These are phyloP conservation scores for Tephrocybe sp. DNA, from an alignment of 768 basidiomycete species.

Conservation along the genomic window DNA sequence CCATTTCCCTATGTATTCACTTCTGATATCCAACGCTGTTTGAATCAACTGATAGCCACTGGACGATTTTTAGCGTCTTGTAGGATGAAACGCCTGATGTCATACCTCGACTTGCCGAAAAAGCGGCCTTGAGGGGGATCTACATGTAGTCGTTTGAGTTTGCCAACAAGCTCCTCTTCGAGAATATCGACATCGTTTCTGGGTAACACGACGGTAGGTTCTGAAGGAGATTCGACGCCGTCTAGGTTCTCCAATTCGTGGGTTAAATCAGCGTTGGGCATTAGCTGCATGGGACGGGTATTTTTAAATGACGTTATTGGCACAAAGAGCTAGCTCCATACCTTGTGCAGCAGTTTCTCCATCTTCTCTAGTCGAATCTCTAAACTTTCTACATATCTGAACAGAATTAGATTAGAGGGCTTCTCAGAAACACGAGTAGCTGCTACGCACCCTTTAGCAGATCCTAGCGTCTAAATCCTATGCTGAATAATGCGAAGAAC, in stretches of 20 bases:
- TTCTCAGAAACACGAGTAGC: neutral
- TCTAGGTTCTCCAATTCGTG: constrained; percentile 47
- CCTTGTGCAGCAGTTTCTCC: constrained; percentile 57
- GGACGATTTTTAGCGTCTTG: neutral
- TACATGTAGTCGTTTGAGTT: constrained; percentile 33
- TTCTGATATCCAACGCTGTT: constrained; percentile 55
- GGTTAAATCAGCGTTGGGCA: constrained; percentile 63
- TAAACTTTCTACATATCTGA: constrained; percentile 56
- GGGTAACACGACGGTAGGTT: constrained; percentile 26
- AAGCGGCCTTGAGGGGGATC: constrained; percentile 39
- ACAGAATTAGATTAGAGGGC: neutral
- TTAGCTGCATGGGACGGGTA: constrained; percentile 29
- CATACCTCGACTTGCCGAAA: constrained; percentile 46
- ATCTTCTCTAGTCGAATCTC: constrained; percentile 64
- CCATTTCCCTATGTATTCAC: constrained; percentile 43
- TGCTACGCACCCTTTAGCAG: constrained; percentile 53
- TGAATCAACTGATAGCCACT: constrained; percentile 52
- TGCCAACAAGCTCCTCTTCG: constrained; percentile 24
- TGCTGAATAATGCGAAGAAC: neutral
- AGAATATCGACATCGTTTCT: constrained; percentile 33
- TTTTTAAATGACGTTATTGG: neutral
- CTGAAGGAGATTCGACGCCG: constrained; percentile 34
- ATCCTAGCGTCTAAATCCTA: constrained; percentile 45
- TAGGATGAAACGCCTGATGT: neutral
- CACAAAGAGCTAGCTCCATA: constrained; percentile 14